Percentiles rank a stretch among this genome's conserved stretches.
phyloP scores from a whole-genome alignment of 1,284 basidiomycete genomes.

The Xanthoconium separans region DNA sequence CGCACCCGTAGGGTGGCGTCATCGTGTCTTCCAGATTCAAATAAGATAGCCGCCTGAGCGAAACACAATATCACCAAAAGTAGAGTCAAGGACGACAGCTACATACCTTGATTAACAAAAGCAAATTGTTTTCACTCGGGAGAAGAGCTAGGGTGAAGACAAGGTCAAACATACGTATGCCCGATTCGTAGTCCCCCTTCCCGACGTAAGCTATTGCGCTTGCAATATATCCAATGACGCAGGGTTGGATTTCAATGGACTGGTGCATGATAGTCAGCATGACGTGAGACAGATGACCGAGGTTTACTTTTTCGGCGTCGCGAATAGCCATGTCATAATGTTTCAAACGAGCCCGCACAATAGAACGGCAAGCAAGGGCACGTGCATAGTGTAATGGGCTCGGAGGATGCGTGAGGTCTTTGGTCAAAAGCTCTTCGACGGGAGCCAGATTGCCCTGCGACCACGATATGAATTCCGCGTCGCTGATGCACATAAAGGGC shows the following conservation, averaged over 20 bases:
- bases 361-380: not conserved
- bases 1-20: not conserved
- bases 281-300: not conserved
- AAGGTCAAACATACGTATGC: conserved; percentile 1
- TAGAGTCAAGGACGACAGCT: not conserved
- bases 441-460: not conserved
- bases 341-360: not conserved
- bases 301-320: not conserved
- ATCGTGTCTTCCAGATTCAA: not conserved
- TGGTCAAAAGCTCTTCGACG: not conserved
- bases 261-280: not conserved
- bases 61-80: not conserved
- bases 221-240: conserved; percentile 1
- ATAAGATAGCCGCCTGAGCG: conserved; percentile 1
- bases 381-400: not conserved
- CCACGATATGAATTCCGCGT: not conserved
- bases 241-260: conserved; percentile 6
- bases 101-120: conserved; percentile 10
- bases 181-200: not conserved
- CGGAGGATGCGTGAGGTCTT: not conserved
- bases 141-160: not conserved
- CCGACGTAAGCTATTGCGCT: not conserved
- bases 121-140: not conserved
- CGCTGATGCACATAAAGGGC: not conserved
- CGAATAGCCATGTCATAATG: not conserved